Conservation (phyloP, 371 early-diverging fungal species). For the Basidiobolus meristosporus region DNA sequence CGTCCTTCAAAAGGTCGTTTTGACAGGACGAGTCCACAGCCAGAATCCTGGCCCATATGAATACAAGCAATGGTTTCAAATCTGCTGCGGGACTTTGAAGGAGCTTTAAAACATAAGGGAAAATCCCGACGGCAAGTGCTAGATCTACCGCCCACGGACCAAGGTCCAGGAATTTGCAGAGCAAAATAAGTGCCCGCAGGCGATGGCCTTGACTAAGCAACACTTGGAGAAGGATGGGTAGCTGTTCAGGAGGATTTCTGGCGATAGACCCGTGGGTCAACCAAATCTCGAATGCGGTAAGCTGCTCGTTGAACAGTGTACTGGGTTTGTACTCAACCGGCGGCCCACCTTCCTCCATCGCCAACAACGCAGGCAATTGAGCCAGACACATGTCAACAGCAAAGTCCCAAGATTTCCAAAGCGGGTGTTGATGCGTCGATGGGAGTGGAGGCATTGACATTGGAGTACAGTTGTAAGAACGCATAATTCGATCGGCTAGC, state of each 20-base stretch:
- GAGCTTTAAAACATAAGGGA: slow-evolving; percentile 88
- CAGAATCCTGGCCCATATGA: slow-evolving; percentile 91
- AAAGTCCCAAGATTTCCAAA: slow-evolving; percentile 92
- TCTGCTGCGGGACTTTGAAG: slow-evolving; percentile 86
- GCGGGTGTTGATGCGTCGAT: slow-evolving; percentile 78
- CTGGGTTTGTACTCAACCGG: slow-evolving; percentile 50
- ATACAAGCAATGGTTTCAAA: slow-evolving; percentile 78
- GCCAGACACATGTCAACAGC: slow-evolving; percentile 87
- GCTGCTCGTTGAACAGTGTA: slow-evolving; percentile 85
- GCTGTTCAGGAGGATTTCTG: slow-evolving; percentile 70
- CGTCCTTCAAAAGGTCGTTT: slow-evolving; percentile 78
- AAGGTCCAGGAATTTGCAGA: slow-evolving; percentile 81
- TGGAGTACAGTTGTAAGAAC: slow-evolving; percentile 77
- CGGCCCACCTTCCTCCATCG: slow-evolving; percentile 28
- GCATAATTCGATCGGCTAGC: slow-evolving; percentile 87
- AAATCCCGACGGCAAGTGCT: slow-evolving; percentile 87
- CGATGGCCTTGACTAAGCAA: slow-evolving; percentile 87
- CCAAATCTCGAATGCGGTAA: slow-evolving; percentile 95
- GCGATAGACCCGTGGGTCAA: slow-evolving; percentile 46
- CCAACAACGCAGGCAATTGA: slow-evolving; percentile 63
- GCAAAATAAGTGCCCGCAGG: slow-evolving; percentile 70
- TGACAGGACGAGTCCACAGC: slow-evolving; percentile 83
- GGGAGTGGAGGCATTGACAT: slow-evolving; percentile 74
- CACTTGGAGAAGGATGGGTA: slow-evolving; percentile 92
- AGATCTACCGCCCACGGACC: slow-evolving; percentile 91